A percentile compares a stretch with the other conserved stretches of the same genome.
Conservation (phyloP, 2,329 filamentous ascomycete species). For the Chaetomium sp. region DNA sequence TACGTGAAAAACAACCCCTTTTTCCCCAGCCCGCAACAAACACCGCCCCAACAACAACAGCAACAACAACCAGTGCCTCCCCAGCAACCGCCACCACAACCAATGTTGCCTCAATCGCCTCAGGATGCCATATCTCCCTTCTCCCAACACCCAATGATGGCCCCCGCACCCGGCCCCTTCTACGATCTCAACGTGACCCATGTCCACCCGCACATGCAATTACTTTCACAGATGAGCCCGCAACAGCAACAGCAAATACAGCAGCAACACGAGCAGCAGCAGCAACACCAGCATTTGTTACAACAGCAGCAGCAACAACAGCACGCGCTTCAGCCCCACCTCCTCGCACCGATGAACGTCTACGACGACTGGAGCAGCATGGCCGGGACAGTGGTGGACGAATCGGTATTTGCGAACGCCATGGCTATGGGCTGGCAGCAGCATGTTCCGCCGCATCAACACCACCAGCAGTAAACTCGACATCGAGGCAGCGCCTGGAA, state of each 20-base stretch:
- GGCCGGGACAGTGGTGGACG: constrained; percentile 21
- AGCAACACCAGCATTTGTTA: constrained; percentile 2
- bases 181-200: constrained; percentile 15
- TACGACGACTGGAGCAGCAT: constrained; percentile 25
- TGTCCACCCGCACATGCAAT: constrained; percentile 19
- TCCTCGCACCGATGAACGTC: constrained; percentile 9
- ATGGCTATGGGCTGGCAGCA: constrained; percentile 18
- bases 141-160: constrained; percentile 13
- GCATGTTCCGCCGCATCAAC: background rate
- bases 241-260: constrained; percentile 8
- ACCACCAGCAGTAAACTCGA: background rate
- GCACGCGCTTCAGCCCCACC: constrained; percentile 4
- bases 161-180: constrained; percentile 9
- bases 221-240: constrained; percentile 9
- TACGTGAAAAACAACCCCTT: constrained; percentile 11
- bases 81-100: background rate
- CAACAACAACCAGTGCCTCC: background rate
- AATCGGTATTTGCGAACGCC: constrained; percentile 19
- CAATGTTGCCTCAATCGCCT: background rate
- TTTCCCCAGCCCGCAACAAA: constrained; percentile 6
- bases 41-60: constrained; percentile 2
- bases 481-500: too few relatives aligned
- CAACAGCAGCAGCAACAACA: constrained; percentile 5
- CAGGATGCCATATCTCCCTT: constrained; percentile 9
- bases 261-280: constrained; percentile 7